Evolutionary conservation across 495 filamentous ascomycete species (phyloP), one percentile per base, ranked within the genome.

Genomic region (Hyaloscypha variabilis): DNA sequence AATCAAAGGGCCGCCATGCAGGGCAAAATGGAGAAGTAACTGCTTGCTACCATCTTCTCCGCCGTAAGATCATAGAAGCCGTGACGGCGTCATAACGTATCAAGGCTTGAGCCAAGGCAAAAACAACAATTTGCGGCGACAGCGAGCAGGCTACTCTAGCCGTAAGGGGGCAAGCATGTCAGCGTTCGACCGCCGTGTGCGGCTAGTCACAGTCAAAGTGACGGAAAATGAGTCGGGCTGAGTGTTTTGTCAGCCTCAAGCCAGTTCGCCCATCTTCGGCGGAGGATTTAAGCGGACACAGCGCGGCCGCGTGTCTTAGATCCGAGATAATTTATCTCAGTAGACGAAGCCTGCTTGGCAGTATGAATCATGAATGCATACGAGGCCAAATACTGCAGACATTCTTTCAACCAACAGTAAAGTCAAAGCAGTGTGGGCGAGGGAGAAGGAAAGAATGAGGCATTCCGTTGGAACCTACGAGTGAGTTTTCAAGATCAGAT

Each of bases 201-300:
- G 34, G 58, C 24, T 13, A 34, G 4, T 46, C 2, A 17, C 21
- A 24, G 24, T 25, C 24, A n/a, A 8, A 1, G 2, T 60, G 21
- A 54, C 19, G 23, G 25, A 17, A 6, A 42, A 61, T 61, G 59
- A 61, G 59, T 61, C 39, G 59, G 30, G 8, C 25, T 61, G 59
- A 61, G 39, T 28, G 39, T 46, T 46, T 34, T 46, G 39, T 46
- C 6, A 46, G 39, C 39, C 39, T 46, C 17, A 19, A 34, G 31
- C 13, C 1, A 46, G 17, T 17, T 34, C 31, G 31, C 31, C 31
- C 1, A 13, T 34, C 1, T 34, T 6, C 14, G 11, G 52, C 24
- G n/a, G 3, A 55, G n/a, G 52, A 26, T 34, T 13, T 28, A 55
- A 55, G 19, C 52, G 28, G 28, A 26, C 28, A 23, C 17, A 26